Evolutionary conservation across 805 yeast genomes (phyloP).

Genomic region (Lachancea cidri): DNA sequence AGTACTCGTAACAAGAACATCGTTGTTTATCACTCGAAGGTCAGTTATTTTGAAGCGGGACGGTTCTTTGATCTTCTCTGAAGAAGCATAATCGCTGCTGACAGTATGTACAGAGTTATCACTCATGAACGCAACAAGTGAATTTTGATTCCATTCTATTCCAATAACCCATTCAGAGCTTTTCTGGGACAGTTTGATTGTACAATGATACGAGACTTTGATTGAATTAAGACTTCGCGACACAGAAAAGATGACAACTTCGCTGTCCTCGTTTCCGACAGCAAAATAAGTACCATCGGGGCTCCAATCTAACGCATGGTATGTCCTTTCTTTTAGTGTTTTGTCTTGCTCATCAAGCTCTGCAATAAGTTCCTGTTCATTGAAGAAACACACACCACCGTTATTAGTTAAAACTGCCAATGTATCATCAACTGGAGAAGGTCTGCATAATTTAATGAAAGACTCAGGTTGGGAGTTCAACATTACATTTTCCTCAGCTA

Average conservation of each 20-base stretch:
- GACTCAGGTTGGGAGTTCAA: slow-evolving; percentile 29
- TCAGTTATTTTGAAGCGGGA: slow-evolving; percentile 22
- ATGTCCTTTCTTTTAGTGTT: slow-evolving; percentile 15
- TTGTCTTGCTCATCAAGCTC: slow-evolving; percentile 20
- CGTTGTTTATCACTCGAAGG: slow-evolving; percentile 11
- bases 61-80: slow-evolving; percentile 8
- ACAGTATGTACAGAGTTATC: slow-evolving; percentile 24
- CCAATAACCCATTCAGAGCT: slow-evolving; percentile 22
- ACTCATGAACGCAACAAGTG: slow-evolving; percentile 14
- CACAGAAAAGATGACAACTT: slow-evolving; percentile 15
- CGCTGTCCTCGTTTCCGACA: slow-evolving; percentile 26
- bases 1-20: slow-evolving; percentile 14
- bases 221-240: not conserved
- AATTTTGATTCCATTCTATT: slow-evolving; percentile 12
- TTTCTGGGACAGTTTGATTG: slow-evolving; percentile 4
- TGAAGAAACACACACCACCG: slow-evolving; percentile 22
- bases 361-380: slow-evolving; percentile 10
- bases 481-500: slow-evolving; percentile 19
- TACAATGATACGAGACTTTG: not conserved
- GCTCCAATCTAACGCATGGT: slow-evolving; percentile 27
- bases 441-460: slow-evolving; percentile 16
- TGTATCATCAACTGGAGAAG: slow-evolving; percentile 17
- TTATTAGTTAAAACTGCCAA: slow-evolving; percentile 29
- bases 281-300: slow-evolving; percentile 18
- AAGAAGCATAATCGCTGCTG: not conserved